Conservation (phyloP, 345 rosid genomes). For the Fremontodendron californicum region DNA sequence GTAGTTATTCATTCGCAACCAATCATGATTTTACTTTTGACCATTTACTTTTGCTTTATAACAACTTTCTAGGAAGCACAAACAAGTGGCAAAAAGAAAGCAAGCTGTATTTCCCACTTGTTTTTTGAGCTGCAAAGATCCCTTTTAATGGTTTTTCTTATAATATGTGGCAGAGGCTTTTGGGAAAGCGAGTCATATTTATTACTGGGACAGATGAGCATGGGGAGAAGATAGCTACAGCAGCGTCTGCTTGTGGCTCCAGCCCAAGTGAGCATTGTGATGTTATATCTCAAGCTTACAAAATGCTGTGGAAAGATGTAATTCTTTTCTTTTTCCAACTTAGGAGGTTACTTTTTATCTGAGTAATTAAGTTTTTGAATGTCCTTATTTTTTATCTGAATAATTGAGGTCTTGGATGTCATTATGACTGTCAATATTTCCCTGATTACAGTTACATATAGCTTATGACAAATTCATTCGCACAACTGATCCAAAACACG, state of each 20-base stretch:
- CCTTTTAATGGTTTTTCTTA: neutral
- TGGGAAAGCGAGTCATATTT: conserved; percentile 74
- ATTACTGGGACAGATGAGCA: conserved; percentile 94
- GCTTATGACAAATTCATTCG: conserved; percentile 79
- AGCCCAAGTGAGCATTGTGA: conserved; percentile 82
- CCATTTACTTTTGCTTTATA: neutral
- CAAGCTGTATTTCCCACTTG: neutral
- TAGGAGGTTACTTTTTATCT: neutral
- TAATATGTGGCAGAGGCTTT: conserved; percentile 66
- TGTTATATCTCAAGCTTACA: conserved; percentile 70
- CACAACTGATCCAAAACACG: conserved; percentile 88
- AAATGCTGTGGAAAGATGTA: conserved; percentile 76
- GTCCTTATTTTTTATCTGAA: neutral
- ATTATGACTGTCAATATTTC: conserved; percentile 3
- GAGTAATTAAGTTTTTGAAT: neutral
- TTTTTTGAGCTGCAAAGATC: neutral
- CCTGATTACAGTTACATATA: conserved; percentile 61
- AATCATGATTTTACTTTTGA: neutral
- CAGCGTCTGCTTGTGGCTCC: conserved; percentile 66
- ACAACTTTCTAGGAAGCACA: neutral
- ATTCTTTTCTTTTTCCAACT: conserved; percentile 5
- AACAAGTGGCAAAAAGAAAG: neutral
- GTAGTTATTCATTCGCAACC: neutral
- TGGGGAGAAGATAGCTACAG: conserved; percentile 89
- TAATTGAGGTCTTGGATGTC: neutral